These are phyloP conservation scores for Telfairia occidentalis DNA, from an alignment of 331 rosid species.

Conservation along the genomic window DNA sequence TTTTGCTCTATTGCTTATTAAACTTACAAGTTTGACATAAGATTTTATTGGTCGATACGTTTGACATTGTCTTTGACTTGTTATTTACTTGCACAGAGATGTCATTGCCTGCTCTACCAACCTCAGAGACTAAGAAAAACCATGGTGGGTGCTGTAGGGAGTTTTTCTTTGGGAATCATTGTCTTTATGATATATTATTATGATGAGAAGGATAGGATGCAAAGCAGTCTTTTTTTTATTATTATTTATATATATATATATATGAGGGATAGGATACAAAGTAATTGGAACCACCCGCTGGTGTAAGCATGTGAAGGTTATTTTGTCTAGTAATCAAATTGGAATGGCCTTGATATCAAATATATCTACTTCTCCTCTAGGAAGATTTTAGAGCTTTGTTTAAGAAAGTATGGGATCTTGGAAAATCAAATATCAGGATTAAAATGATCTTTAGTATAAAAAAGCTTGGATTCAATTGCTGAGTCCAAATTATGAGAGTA, in stretches of 20 bases:
- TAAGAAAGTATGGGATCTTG: not conserved
- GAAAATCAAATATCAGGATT: not conserved
- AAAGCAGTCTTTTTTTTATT: too few species aligned
- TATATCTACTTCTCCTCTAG: not conserved
- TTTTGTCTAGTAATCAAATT: conserved; percentile 2
- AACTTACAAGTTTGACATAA: not conserved
- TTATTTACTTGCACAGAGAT: conserved; percentile 54
- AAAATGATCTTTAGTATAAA: not conserved
- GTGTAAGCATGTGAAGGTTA: not conserved
- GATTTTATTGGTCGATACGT: conserved; percentile 1
- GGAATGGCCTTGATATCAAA: not conserved
- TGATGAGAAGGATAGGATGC: not conserved
- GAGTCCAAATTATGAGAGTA: too few species aligned
- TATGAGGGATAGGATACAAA: not conserved
- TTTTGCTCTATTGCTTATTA: not conserved
- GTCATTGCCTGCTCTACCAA: conserved; percentile 95
- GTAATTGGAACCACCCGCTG: not conserved
- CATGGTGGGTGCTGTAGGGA: conserved; percentile 42
- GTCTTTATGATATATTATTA: not conserved
- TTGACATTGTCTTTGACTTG: not conserved
- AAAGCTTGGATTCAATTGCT: too few species aligned
- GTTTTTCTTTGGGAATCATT: conserved; percentile 8
- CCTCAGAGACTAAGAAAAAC: conserved; percentile 67
- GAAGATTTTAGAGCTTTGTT: not conserved
- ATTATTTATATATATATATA: too few species aligned